Percentiles rank a stretch among this genome's conserved stretches.
Evolutionary conservation across 1,284 basidiomycete genomes (phyloP).

Genomic region (Fomitopsis betulina): DNA sequence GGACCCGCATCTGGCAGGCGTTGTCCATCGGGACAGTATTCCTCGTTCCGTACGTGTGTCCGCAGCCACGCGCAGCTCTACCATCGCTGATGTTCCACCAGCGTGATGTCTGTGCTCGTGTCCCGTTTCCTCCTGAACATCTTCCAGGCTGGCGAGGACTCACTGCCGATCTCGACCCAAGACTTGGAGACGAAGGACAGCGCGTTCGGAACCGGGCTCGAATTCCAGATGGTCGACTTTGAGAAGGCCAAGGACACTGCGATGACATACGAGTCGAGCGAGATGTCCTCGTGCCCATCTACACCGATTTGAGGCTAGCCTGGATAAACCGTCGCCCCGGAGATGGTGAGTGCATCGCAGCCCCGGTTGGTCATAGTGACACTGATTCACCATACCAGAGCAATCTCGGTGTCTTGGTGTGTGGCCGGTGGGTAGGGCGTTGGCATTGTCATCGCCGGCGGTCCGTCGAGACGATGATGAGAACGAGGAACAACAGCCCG

Average conservation of each 20-base stretch:
- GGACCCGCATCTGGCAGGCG: neutral
- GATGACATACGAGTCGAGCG: neutral
- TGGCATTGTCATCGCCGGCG: neutral
- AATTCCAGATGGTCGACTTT: neutral
- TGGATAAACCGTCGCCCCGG: neutral
- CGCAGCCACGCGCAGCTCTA: neutral
- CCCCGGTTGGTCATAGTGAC: neutral
- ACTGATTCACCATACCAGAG: neutral
- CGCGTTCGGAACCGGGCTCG: neutral
- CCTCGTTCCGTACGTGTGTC: neutral
- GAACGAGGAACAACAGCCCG: neutral
- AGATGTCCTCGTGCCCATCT: neutral
- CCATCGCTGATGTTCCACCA: neutral
- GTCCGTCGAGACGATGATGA: neutral
- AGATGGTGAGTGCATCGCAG: neutral
- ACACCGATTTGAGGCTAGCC: neutral
- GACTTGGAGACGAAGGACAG: neutral
- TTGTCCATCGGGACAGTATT: neutral
- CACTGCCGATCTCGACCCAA: neutral
- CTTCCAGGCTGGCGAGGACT: neutral
- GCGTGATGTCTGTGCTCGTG: neutral
- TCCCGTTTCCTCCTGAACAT: neutral
- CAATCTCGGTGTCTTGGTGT: neutral
- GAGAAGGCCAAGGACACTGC: neutral
- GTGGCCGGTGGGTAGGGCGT: no score